These are phyloP conservation scores for Trametes cinnabarina DNA, from an alignment of 768 basidiomycete species.

Conservation along the genomic window DNA sequence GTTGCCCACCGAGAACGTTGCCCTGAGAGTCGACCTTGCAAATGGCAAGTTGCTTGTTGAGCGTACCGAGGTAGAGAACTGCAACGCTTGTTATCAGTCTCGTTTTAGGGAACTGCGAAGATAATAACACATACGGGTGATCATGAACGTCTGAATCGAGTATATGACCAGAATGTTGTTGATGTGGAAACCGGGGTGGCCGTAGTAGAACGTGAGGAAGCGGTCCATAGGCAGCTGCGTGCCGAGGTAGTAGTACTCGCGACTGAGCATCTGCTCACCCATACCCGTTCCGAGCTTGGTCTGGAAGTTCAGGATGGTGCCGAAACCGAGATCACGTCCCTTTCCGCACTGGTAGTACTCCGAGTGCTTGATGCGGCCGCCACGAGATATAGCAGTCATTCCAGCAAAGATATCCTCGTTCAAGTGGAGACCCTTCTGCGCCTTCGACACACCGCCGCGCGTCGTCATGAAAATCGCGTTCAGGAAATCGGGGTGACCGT, in stretches of 20 bases:
- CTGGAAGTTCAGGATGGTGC: slow-evolving; percentile 99
- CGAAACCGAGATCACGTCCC: slow-evolving; percentile 98
- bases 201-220: slow-evolving; percentile 99
- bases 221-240: slow-evolving; percentile 98
- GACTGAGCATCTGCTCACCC: slow-evolving; percentile 99
- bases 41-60: slow-evolving; percentile 90
- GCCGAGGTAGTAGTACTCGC: slow-evolving; percentile 98
- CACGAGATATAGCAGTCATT: slow-evolving; percentile 98
- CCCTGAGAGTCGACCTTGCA: slow-evolving; percentile 82
- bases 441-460: slow-evolving; percentile 97
- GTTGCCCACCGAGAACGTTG: slow-evolving; percentile 79
- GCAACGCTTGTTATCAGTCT: slow-evolving; percentile 1
- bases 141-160: slow-evolving; percentile 97
- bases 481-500: slow-evolving; percentile 99
- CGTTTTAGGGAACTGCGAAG: background rate
- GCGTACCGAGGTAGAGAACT: slow-evolving; percentile 94
- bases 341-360: slow-evolving; percentile 99
- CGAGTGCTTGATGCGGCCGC: slow-evolving; percentile 98
- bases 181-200: slow-evolving; percentile 98
- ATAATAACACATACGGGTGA: slow-evolving; percentile 65
- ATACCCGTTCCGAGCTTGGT: slow-evolving; percentile 99
- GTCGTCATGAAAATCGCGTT: slow-evolving; percentile 98
- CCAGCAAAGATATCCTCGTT: slow-evolving; percentile 99
- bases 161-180: slow-evolving; percentile 99
- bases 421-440: slow-evolving; percentile 96